A percentile compares a stretch with the other conserved stretches of the same genome.
Evolutionary conservation across 495 filamentous ascomycete genomes (phyloP).

Genomic region (Penicillium cosmopolitanum): DNA sequence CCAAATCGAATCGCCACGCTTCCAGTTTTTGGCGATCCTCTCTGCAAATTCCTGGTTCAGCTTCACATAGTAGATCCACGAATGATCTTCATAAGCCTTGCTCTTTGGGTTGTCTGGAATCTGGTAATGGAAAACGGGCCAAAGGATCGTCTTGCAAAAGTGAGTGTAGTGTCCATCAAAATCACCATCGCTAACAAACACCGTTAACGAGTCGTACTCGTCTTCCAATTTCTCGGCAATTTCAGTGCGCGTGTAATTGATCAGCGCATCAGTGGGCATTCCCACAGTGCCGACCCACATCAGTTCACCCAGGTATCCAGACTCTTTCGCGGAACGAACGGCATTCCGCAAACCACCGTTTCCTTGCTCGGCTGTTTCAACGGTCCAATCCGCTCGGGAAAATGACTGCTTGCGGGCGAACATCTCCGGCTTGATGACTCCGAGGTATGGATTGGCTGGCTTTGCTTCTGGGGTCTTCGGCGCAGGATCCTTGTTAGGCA

Average conservation of each 20-base stretch:
- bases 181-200: constrained; percentile 84
- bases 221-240: constrained; percentile 78
- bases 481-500: constrained; percentile 30
- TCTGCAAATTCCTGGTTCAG: constrained; percentile 91
- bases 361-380: constrained; percentile 82
- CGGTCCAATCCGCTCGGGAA: constrained; percentile 73
- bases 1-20: constrained; percentile 89
- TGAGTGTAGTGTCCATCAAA: constrained; percentile 92
- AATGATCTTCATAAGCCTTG: constrained; percentile 96
- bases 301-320: constrained; percentile 65
- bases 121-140: constrained; percentile 94
- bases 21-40: constrained; percentile 86
- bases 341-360: constrained; percentile 91
- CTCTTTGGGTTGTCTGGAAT: constrained; percentile 96
- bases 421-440: constrained; percentile 19
- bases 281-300: constrained; percentile 90
- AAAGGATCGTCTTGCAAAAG: constrained; percentile 89
- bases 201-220: constrained; percentile 78
- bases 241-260: constrained; percentile 69
- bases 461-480: constrained; percentile 30
- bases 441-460: constrained; percentile 13
- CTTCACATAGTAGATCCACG: constrained; percentile 90
- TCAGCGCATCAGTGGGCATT: constrained; percentile 84
- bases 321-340: constrained; percentile 71
- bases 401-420: constrained; percentile 60